phyloP scores from a whole-genome alignment of 208 protist genomes.

The Trypanosoma conorhini region DNA sequence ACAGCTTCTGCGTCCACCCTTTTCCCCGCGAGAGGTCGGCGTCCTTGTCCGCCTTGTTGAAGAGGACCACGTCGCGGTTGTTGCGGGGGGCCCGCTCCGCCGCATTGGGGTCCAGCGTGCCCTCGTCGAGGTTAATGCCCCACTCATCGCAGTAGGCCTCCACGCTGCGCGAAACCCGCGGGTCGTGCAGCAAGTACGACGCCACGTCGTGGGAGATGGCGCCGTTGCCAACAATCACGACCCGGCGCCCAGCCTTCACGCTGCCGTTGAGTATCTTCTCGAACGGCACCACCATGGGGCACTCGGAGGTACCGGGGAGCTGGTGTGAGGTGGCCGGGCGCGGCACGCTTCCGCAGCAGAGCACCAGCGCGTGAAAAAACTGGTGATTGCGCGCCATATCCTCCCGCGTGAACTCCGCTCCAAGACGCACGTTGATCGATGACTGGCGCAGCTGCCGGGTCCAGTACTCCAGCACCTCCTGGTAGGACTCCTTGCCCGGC shows the following conservation, averaged over 20 bases:
- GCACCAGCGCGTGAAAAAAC: conserved; percentile 82
- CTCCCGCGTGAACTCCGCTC: conserved; percentile 75
- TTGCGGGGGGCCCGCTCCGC: conserved; percentile 53
- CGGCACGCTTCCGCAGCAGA: conserved; percentile 71
- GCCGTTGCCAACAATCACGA: conserved; percentile 84
- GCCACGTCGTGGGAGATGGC: conserved; percentile 85
- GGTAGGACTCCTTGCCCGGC: conserved; percentile 93
- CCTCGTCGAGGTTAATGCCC: conserved; percentile 79
- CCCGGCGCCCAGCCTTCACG: conserved; percentile 71
- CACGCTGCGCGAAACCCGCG: conserved; percentile 67
- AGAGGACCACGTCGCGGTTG: conserved; percentile 75
- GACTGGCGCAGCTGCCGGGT: conserved; percentile 74
- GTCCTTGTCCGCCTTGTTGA: conserved; percentile 80
- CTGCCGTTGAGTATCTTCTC: conserved; percentile 77
- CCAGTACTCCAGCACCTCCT: conserved; percentile 92
- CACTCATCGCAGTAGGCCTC: conserved; percentile 77
- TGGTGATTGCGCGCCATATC: conserved; percentile 80
- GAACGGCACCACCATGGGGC: conserved; percentile 69
- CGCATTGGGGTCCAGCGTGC: conserved; percentile 33
- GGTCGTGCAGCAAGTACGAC: conserved; percentile 84
- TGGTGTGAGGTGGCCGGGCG: conserved; percentile 64
- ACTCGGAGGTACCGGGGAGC: conserved; percentile 68
- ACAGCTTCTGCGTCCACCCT: conserved; percentile 86
- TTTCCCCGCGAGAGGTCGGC: conserved; percentile 75
- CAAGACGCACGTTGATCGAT: conserved; percentile 74